Conservation (phyloP, 352 stramenopile genomes). For the Plasmopara muralis region DNA sequence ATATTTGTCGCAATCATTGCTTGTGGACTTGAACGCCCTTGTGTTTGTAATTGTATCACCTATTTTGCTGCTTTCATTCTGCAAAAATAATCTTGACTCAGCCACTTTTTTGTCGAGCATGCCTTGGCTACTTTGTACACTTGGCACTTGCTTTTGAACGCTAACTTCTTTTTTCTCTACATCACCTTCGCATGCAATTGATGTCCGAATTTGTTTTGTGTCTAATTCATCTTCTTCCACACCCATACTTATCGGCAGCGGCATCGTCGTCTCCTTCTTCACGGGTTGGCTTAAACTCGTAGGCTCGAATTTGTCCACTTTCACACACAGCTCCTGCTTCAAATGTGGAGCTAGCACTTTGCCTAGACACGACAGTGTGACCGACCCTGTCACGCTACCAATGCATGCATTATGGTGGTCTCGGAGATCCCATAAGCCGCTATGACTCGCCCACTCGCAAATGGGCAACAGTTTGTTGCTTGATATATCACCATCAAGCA, state of each 20-base stretch:
- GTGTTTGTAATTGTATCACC: background rate
- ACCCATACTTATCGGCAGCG: background rate
- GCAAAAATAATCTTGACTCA: background rate
- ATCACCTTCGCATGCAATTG: background rate
- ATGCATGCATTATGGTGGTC: slow-evolving; percentile 22
- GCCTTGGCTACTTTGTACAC: slow-evolving; percentile 25
- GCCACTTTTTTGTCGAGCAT: slow-evolving; percentile 4
- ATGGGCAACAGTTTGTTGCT: slow-evolving; percentile 18
- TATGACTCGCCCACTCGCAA: slow-evolving; percentile 37
- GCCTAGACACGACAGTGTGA: slow-evolving; percentile 45
- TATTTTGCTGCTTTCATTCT: background rate
- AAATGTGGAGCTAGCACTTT: slow-evolving; percentile 35
- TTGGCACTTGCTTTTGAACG: slow-evolving; percentile 1
- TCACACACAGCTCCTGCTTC: slow-evolving; percentile 23
- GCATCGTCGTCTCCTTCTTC: slow-evolving; percentile 4
- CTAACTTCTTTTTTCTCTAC: slow-evolving; percentile 18
- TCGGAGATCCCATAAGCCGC: slow-evolving; percentile 29
- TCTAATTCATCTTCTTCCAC: background rate
- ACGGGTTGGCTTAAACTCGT: slow-evolving; percentile 2
- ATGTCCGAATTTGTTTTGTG: background rate
- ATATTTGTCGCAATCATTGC: background rate
- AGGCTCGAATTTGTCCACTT: slow-evolving; percentile 16
- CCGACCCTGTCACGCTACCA: slow-evolving; percentile 17
- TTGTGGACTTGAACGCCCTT: background rate
- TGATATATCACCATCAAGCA: slow-evolving; percentile 7